Evolutionary conservation across 306 rosid species (phyloP).

Genomic region (Dryas drummondii): DNA sequence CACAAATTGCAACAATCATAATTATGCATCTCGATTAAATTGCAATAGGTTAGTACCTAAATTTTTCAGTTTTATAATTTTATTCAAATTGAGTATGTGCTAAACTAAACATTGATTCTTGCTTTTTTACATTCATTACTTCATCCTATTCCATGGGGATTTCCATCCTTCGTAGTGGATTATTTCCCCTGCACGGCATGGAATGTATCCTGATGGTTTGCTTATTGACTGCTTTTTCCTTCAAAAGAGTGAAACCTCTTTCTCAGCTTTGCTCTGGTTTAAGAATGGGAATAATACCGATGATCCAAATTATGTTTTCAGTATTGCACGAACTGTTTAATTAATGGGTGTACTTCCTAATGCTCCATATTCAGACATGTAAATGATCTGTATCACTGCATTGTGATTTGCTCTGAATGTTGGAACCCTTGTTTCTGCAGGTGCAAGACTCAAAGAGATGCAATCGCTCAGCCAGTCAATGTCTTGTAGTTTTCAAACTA

Average conservation of each 20-base stretch:
- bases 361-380: background rate
- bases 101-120: background rate
- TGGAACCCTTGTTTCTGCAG: conserved; percentile 44
- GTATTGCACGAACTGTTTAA: background rate
- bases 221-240: background rate
- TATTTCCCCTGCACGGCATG: background rate
- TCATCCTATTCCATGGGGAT: background rate
- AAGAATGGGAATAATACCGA: background rate
- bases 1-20: conserved; percentile 89
- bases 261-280: background rate
- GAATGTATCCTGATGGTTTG: background rate
- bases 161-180: background rate
- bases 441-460: conserved; percentile 74
- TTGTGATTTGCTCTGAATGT: background rate
- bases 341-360: background rate
- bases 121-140: background rate
- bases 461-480: conserved; percentile 54
- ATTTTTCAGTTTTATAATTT: background rate
- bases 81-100: background rate
- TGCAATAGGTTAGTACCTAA: conserved; percentile 69
- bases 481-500: conserved; percentile 40
- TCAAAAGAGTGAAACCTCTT: background rate
- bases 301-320: background rate
- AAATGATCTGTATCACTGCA: background rate
- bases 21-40: conserved; percentile 86